Evolutionary conservation across 306 rosid species (phyloP).

Genomic region (Comarum palustre): DNA sequence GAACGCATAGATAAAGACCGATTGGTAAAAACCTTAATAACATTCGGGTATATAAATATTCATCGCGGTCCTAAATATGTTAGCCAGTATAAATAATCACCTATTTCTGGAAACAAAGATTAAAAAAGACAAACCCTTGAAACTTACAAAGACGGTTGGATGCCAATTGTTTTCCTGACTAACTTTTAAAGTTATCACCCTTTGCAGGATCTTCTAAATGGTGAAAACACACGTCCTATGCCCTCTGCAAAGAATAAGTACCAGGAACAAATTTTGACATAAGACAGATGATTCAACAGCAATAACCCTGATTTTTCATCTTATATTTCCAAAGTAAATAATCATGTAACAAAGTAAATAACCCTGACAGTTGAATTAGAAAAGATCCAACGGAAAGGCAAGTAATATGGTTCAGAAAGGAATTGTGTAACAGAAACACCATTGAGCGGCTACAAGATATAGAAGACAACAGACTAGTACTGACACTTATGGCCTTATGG

Average conservation of each 20-base stretch:
- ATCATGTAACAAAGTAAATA: too few species aligned
- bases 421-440: neutral
- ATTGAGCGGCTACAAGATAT: neutral
- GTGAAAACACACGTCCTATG: neutral
- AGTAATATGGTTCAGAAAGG: neutral
- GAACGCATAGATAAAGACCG: neutral
- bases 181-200: neutral
- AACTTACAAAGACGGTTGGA: neutral
- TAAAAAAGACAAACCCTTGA: neutral
- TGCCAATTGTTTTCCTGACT: neutral
- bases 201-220: neutral
- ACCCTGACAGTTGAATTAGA: neutral
- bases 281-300: constrained; percentile 5
- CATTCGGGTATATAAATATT: neutral
- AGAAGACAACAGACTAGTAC: neutral
- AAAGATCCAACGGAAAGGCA: neutral
- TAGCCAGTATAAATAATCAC: neutral
- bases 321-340: neutral
- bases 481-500: neutral
- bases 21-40: neutral
- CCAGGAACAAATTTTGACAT: constrained; percentile 8
- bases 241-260: constrained; percentile 14
- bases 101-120: neutral
- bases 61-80: neutral
- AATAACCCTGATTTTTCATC: neutral